A percentile compares a stretch with the other conserved stretches of the same genome.
phyloP scores from a whole-genome alignment of 345 rosid genomes.

The Euphorbia peplus region DNA sequence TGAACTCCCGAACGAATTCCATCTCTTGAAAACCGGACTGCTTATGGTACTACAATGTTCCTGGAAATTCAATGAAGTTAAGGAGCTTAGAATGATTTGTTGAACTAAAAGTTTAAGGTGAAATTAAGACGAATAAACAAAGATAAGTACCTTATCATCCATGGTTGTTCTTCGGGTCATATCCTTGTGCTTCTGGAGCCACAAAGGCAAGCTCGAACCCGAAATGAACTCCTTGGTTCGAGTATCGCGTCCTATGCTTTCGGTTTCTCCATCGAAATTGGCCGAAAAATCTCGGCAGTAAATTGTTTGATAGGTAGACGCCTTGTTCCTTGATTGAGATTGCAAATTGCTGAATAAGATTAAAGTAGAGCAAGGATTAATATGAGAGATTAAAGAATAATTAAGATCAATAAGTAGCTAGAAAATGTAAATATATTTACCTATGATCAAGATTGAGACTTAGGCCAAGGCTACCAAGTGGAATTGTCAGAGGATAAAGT shows the following conservation, averaged over 20 bases:
- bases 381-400: background rate
- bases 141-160: constrained; percentile 34
- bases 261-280: constrained; percentile 49
- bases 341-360: constrained; percentile 35
- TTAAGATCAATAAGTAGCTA: background rate
- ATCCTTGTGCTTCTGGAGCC: constrained; percentile 75
- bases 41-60: constrained; percentile 25
- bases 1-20: constrained; percentile 34
- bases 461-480: constrained; percentile 53
- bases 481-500: constrained; percentile 48
- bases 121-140: background rate
- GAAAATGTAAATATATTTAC: constrained; percentile 35
- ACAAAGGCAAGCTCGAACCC: constrained; percentile 63
- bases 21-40: constrained; percentile 40
- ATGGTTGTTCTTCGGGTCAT: constrained; percentile 30
- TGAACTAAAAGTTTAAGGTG: too few relatives aligned
- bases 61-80: constrained; percentile 7
- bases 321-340: constrained; percentile 31
- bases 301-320: constrained; percentile 16
- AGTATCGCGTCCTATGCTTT: constrained; percentile 17
- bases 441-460: constrained; percentile 57
- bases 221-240: constrained; percentile 5
- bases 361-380: background rate
- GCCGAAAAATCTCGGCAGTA: constrained; percentile 46
- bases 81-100: too few relatives aligned